Conservation (phyloP, 2,329 filamentous ascomycete species). For the Aspergillus pseudoviridinutans region DNA sequence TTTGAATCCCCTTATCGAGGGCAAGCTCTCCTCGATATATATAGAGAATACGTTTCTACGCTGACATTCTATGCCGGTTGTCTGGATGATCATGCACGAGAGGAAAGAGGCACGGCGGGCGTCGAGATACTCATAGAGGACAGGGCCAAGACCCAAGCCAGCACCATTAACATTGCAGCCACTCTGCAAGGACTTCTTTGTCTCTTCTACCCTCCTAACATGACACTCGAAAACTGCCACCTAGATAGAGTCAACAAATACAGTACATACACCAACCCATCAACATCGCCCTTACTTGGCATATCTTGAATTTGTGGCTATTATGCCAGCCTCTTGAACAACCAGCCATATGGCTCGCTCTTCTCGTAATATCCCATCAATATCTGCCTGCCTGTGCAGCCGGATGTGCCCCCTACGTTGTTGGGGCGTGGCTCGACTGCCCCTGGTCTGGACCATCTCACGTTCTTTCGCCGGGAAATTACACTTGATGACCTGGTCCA, state of each 20-base stretch:
- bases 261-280: neutral
- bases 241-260: neutral
- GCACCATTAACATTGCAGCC: neutral
- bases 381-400: neutral
- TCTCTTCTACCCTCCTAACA: neutral
- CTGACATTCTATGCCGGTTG: neutral
- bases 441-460: slow-evolving; percentile 15
- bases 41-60: neutral
- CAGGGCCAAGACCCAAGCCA: neutral
- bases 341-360: neutral
- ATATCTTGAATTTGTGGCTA: neutral
- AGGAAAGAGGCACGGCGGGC: neutral
- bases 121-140: neutral
- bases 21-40: neutral
- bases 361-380: neutral
- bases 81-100: neutral
- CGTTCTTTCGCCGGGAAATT: slow-evolving; percentile 16
- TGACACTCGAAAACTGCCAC: neutral
- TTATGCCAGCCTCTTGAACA: neutral
- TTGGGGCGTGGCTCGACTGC: slow-evolving; percentile 4
- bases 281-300: neutral
- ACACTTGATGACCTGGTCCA: slow-evolving; percentile 6
- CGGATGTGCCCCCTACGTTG: neutral
- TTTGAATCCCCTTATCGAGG: neutral
- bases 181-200: neutral